Conservation (phyloP, 2,329 filamentous ascomycete species). For the Penicillium sp. region DNA sequence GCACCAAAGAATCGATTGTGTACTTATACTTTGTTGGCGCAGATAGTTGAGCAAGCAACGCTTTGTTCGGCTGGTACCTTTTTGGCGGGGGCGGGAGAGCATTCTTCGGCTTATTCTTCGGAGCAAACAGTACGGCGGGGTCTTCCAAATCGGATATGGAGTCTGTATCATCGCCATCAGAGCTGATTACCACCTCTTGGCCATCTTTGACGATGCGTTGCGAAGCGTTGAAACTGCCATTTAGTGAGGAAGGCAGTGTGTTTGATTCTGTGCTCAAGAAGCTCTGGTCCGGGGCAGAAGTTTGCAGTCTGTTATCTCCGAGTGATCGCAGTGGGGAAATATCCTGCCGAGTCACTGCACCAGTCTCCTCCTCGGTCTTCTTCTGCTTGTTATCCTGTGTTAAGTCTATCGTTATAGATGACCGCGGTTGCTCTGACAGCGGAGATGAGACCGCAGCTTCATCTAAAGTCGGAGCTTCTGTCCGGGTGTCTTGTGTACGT, state of each 20-base stretch:
- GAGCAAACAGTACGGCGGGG: constrained; percentile 43
- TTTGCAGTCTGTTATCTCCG: constrained; percentile 10
- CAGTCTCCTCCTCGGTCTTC: not conserved
- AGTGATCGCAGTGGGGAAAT: not conserved
- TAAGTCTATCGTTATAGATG: constrained; percentile 35
- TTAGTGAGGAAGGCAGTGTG: constrained; percentile 23
- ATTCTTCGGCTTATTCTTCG: constrained; percentile 34
- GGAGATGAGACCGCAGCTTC: constrained; percentile 18
- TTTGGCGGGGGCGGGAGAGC: not conserved
- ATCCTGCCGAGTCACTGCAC: not conserved
- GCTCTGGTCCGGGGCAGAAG: constrained; percentile 19
- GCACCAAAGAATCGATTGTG: constrained; percentile 65
- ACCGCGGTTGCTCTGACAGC: constrained; percentile 27
- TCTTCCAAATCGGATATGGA: constrained; percentile 60
- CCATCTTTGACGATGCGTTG: constrained; percentile 62
- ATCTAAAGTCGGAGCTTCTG: not conserved
- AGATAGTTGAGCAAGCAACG: constrained; percentile 5
- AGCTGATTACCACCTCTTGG: constrained; percentile 61
- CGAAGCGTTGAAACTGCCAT: constrained; percentile 37
- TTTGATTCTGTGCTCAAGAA: constrained; percentile 25
- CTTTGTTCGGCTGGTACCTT: constrained; percentile 1
- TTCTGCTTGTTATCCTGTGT: constrained; percentile 14
- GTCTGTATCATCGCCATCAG: constrained; percentile 70
- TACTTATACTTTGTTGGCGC: constrained; percentile 58
- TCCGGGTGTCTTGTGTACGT: not conserved